Conservation (phyloP, 1,284 basidiomycete genomes). For the Neolentinus lepideus region DNA sequence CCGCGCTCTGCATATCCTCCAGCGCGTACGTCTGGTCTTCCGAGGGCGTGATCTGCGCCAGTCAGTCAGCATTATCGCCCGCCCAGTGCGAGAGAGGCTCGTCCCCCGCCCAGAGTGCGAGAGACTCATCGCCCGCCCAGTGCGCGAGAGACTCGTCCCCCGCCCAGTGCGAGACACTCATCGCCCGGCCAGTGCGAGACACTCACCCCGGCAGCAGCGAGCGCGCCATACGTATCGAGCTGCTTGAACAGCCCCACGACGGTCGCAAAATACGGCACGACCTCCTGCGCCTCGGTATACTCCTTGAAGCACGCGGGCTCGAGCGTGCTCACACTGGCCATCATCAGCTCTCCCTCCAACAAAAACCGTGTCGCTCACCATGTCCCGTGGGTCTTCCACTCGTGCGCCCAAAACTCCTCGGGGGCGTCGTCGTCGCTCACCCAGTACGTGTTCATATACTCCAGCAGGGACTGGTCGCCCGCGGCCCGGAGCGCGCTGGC, state of each 20-base stretch:
- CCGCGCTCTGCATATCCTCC: constrained; percentile 12
- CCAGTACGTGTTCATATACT: constrained; percentile 12
- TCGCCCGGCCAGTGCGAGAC: too few relatives aligned
- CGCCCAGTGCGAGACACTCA: too few relatives aligned
- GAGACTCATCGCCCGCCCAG: too few relatives aligned
- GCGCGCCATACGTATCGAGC: constrained; percentile 14
- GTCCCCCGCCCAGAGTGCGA: too few relatives aligned
- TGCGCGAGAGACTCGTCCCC: too few relatives aligned
- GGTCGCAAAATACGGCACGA: constrained; percentile 12
- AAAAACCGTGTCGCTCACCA: neutral
- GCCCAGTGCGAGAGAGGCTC: too few relatives aligned
- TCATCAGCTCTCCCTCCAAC: neutral
- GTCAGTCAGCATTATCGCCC: neutral
- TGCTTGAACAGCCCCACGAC: constrained; percentile 12
- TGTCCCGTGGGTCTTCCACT: constrained; percentile 2
- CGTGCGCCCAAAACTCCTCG: constrained; percentile 12
- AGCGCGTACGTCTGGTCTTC: constrained; percentile 10
- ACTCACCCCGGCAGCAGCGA: constrained; percentile 10
- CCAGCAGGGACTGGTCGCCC: constrained; percentile 5
- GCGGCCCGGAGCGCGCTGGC: constrained; percentile 3
- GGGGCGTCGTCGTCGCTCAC: constrained; percentile 12
- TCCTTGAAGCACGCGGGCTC: constrained; percentile 11
- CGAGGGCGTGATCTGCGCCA: constrained; percentile 12
- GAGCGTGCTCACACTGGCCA: constrained; percentile 10
- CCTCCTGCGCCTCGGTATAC: constrained; percentile 9